A percentile compares a stretch with the other conserved stretches of the same genome.
phyloP scores from a whole-genome alignment of 441 rosid species.

The Erodium chrysanthum region DNA sequence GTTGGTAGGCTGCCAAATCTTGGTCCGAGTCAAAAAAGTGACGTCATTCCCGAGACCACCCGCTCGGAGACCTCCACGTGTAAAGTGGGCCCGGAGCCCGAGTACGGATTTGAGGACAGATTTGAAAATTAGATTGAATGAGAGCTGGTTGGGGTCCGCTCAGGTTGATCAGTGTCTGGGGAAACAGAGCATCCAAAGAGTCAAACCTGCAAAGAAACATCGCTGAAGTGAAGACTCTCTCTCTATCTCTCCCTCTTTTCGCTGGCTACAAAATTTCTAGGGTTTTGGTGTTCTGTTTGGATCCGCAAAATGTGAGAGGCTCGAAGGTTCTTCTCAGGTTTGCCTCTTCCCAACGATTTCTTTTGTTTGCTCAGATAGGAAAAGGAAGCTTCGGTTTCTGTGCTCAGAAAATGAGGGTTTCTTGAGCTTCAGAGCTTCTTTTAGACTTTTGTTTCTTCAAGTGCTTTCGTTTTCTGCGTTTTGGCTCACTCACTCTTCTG shows the following conservation, averaged over 20 bases:
- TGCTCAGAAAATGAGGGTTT: neutral
- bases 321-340: conserved; percentile 1
- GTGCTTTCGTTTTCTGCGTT: neutral
- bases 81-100: neutral
- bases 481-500: neutral
- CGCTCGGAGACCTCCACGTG: conserved; percentile 34
- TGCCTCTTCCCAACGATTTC: neutral
- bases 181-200: conserved; percentile 13
- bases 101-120: conserved; percentile 37
- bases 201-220: neutral
- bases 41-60: conserved; percentile 26
- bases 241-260: too few species aligned
- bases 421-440: neutral
- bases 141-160: conserved; percentile 30
- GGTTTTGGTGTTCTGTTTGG: conserved; percentile 7
- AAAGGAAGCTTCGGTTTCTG: neutral
- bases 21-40: conserved; percentile 27
- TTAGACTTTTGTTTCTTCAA: neutral
- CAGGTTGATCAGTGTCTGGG: conserved; percentile 10
- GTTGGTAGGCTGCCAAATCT: conserved; percentile 1
- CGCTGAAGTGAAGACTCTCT: conserved; percentile 9
- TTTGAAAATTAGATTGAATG: conserved; percentile 31
- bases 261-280: neutral
- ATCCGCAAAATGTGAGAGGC: conserved; percentile 17
- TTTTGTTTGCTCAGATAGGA: neutral